These are phyloP conservation scores for Rutstroemia sp. DNA, from an alignment of 2,329 filamentous ascomycete genomes.

Conservation along the genomic window DNA sequence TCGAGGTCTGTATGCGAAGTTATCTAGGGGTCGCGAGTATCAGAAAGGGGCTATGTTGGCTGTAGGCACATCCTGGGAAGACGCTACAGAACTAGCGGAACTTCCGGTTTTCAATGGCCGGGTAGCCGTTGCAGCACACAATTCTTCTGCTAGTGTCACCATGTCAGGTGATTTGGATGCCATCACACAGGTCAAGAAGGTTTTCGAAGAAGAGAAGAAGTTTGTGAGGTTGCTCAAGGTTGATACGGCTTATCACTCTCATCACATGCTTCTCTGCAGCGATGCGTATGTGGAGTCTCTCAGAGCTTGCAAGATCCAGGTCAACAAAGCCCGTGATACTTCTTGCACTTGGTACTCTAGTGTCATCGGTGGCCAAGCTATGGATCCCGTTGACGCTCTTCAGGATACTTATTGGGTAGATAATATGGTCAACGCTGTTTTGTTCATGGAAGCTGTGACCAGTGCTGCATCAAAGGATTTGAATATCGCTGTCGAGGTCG, in stretches of 20 bases:
- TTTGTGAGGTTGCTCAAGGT: constrained; percentile 12
- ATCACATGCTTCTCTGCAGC: constrained; percentile 12
- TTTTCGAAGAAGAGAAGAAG: constrained; percentile 14
- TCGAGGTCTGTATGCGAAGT: constrained; percentile 10
- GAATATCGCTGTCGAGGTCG: constrained; percentile 18
- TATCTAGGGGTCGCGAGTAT: constrained; percentile 8
- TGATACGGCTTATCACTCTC: constrained; percentile 24
- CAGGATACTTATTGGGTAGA: constrained; percentile 19
- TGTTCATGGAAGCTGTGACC: constrained; percentile 34
- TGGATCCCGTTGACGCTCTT: constrained; percentile 1
- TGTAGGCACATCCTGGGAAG: constrained; percentile 16
- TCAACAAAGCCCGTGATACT: no score
- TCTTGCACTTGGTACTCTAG: constrained; percentile 29
- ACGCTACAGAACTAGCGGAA: constrained; percentile 14
- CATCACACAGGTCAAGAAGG: constrained; percentile 1
- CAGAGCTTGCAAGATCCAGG: background rate
- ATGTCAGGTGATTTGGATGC: constrained; percentile 21
- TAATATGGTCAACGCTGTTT: constrained; percentile 37
- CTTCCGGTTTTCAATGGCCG: background rate
- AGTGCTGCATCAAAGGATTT: constrained; percentile 6
- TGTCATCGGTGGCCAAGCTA: constrained; percentile 4
- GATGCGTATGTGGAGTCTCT: constrained; percentile 7
- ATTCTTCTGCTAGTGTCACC: constrained; percentile 19
- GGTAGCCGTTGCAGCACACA: constrained; percentile 25
- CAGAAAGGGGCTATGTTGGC: constrained; percentile 22